Evolutionary conservation across 352 stramenopile genomes (phyloP), one percentile per base, ranked within the genome.

Genomic region (Stramenopiles sp.): DNA sequence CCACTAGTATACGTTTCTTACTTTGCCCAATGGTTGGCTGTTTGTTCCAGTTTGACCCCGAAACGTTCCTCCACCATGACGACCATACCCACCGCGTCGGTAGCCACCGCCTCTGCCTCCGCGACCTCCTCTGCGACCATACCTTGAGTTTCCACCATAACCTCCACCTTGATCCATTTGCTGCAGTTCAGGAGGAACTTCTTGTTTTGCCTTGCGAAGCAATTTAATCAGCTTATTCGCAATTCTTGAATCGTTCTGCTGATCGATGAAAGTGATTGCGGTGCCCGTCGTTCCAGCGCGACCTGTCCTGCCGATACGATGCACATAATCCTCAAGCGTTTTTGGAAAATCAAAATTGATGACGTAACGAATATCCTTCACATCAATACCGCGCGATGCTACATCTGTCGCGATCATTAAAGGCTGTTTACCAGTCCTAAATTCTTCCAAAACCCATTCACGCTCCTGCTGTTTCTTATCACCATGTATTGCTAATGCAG

Each of bases 331-430:
- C 84, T 99, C 96, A 78, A 98, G 95, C 85, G 98, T 98, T 83
- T 96, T 97, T 67, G 96, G 95, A 86, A 99, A 98, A 86, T 99
- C 95, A 84, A 98, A 99, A 88, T 99, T 99, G 78, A 99, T 95
- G 22, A 99, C 96, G 86, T 97, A 97, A 80, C 90, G 89, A 83
- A 99, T 98, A 84, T 99, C 95, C 89, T 99, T 98, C 81, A 99
- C 97, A 87, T 99, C 96, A 30, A 99, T 86, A 86, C 97, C 97
- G 84, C 97, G 91, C 31, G 96, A 97, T n/a, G 97, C 97, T 22
- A 99, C 96, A 88, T 99, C 97, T 0, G 97, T 99, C 4, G 97
- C 97, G 14, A 99, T 92, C 44, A 99, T 85, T 81, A 99, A 91
- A 75, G 95, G 92, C 32, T 88, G 95, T 82, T 92, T 91, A 82